Evolutionary conservation across 1,139 yeast genomes (phyloP).

Genomic region (Yamadazyma dushanensis): DNA sequence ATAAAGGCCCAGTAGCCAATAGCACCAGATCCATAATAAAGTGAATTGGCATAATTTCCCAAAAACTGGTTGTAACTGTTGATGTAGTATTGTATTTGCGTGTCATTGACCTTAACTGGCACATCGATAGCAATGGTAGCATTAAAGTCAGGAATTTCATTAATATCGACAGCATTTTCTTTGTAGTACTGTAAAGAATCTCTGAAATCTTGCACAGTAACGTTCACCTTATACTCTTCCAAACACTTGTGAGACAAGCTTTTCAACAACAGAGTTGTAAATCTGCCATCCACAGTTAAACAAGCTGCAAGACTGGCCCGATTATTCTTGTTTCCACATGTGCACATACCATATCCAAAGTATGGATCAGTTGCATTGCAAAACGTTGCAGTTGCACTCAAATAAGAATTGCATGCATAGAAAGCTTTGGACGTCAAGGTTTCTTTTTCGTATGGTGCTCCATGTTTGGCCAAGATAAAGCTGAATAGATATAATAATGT

Average conservation of each 20-base stretch:
- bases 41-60: constrained; percentile 39
- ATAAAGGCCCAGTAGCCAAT: constrained; percentile 52
- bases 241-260: constrained; percentile 13
- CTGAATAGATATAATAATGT: constrained; percentile 1
- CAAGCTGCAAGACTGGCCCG: constrained; percentile 17
- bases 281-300: constrained; percentile 3
- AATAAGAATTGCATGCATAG: constrained; percentile 4
- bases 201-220: constrained; percentile 19
- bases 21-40: constrained; percentile 49
- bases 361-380: constrained; percentile 5
- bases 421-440: constrained; percentile 1
- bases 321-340: constrained; percentile 11
- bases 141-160: constrained; percentile 25
- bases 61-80: constrained; percentile 28
- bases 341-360: constrained; percentile 8
- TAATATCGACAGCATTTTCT: constrained; percentile 18
- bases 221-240: constrained; percentile 10
- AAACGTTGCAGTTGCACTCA: constrained; percentile 2
- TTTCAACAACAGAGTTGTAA: neutral
- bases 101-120: constrained; percentile 24
- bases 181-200: constrained; percentile 20
- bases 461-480: neutral
- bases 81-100: constrained; percentile 15
- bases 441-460: constrained; percentile 3
- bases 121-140: constrained; percentile 17